phyloP scores from a whole-genome alignment of 2,329 filamentous ascomycete species.

The Fusarium algeriense region DNA sequence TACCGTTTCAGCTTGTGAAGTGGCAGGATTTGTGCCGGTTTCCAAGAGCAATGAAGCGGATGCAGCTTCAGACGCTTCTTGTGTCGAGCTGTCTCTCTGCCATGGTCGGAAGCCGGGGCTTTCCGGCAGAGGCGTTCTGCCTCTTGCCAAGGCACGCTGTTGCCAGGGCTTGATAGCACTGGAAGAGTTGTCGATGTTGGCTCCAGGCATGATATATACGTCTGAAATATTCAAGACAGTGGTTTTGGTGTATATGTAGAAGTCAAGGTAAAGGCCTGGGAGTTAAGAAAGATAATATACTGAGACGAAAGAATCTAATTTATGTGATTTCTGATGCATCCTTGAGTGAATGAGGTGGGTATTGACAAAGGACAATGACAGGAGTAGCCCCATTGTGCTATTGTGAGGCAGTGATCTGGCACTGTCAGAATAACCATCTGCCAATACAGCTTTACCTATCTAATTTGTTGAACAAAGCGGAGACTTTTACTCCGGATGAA shows the following conservation, averaged over 20 bases:
- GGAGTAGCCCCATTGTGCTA: background rate
- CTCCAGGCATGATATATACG: background rate
- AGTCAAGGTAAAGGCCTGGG: background rate
- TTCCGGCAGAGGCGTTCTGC: background rate
- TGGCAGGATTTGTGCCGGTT: background rate
- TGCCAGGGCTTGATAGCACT: background rate
- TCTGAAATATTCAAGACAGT: background rate
- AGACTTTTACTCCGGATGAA: background rate
- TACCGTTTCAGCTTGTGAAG: background rate
- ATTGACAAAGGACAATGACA: background rate
- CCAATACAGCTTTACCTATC: background rate
- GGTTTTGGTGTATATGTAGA: background rate
- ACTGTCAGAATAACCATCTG: background rate
- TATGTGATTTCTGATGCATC: background rate
- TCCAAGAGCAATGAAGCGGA: background rate
- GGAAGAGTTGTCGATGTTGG: too few relatives aligned
- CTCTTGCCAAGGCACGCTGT: background rate
- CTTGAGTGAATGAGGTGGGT: background rate
- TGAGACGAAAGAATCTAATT: background rate
- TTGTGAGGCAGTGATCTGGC: background rate
- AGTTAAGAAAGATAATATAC: background rate
- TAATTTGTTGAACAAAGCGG: accelerated
- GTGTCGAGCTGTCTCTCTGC: background rate
- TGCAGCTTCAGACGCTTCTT: background rate
- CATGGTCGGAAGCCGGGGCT: background rate